phyloP scores from a whole-genome alignment of 371 early-diverging fungal genomes.

The Thermomucor indicae-seudaticae region DNA sequence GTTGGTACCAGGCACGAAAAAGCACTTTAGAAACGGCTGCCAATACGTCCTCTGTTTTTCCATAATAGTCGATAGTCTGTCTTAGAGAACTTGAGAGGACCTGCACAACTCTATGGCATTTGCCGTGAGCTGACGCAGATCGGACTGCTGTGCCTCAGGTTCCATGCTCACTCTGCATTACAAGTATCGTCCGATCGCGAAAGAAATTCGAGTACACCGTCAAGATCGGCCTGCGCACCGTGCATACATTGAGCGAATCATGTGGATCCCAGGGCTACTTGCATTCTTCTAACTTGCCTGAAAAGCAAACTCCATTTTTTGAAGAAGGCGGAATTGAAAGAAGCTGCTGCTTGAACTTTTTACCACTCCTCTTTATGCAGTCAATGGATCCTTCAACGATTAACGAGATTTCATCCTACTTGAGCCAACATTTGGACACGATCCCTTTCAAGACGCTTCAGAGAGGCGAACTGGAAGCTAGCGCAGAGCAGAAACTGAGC shows the following conservation, averaged over 20 bases:
- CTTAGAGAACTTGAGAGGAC: not conserved
- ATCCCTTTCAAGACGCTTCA: constrained; percentile 43
- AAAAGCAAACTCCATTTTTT: not conserved
- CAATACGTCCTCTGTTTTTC: not conserved
- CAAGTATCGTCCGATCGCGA: not conserved
- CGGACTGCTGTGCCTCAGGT: no score
- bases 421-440: constrained; percentile 12
- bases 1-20: constrained; percentile 15
- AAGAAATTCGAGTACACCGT: constrained; percentile 16
- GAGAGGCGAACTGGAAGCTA: constrained; percentile 26
- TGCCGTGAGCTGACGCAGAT: no score
- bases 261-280: not conserved
- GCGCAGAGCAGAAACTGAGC: constrained; percentile 20
- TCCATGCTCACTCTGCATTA: not conserved
- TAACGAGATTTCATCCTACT: not conserved
- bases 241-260: not conserved
- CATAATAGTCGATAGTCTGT: constrained; percentile 11
- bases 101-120: no score
- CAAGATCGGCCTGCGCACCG: constrained; percentile 11
- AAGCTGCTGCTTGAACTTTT: not conserved
- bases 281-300: not conserved
- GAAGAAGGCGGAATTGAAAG: not conserved
- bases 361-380: not conserved
- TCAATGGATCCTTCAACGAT: not conserved
- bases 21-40: constrained; percentile 12